Evolutionary conservation across 345 rosid species (phyloP), one percentile per base, ranked within the genome.

Genomic region (Eucalyptus grandis): DNA sequence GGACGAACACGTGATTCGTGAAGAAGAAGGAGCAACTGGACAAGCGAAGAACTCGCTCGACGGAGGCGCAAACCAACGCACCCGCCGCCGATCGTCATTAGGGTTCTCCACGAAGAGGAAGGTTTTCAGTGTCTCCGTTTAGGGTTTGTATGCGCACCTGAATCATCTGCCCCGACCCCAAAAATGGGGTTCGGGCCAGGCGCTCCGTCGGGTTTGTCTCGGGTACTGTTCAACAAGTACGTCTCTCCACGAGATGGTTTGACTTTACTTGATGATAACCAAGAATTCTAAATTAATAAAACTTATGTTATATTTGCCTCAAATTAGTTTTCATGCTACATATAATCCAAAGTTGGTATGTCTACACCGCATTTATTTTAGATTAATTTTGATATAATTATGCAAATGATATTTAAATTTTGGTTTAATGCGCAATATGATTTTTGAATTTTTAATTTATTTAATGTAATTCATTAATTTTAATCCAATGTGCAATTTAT

Each of bases 401-500:
- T 4, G 0, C 0, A 53, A 8, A 53, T 53, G 2, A 53, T 53
- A 21, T 21, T 53, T 8, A 21, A 21, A 53, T 21, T 53, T 53
- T 8, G 11, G 2, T 53, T 53, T 0, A 19, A 53, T 53, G 0
- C 0, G 2, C 21, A 1, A 16, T 16, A 51, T 51, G 4, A 50
- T 50, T 0, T 0, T 16, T 51, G 0, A 2, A 51, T 51, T 51
- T 11, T 51, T 51, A 51, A 51, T 51, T 51, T 51, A 51, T 51
- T 51, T 7, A 51, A 53, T 53, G 0, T 53, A 0, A 53, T 53
- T 53, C 1, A 19, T 53, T 0, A 53, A 53, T 4, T 53, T 53
- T 53, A 8, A 53, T 53, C 0, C 1, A 19, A 53, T 19, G 0
- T 8, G 0, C 8, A 53, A 53, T 8, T 2, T 53, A 2, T 53